A percentile compares a stretch with the other conserved stretches of the same genome.
Conservation (phyloP, 495 filamentous ascomycete genomes). For the Gamarada debralockiae region DNA sequence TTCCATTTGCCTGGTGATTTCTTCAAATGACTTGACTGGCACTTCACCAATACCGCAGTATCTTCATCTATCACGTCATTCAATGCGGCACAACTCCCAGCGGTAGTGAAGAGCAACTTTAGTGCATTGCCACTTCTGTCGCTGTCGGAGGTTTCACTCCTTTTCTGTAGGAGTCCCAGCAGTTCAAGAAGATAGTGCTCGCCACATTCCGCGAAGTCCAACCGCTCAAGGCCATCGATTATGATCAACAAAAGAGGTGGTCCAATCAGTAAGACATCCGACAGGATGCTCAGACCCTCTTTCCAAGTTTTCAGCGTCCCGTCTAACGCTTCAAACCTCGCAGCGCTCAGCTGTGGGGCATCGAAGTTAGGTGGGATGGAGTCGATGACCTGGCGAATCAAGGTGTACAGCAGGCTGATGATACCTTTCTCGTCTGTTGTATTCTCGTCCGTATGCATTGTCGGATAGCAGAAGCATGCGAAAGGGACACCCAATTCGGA, state of each 20-base stretch:
- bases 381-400: conserved; percentile 6
- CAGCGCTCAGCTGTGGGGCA: background rate
- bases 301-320: conserved; percentile 1
- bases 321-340: background rate
- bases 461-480: conserved; percentile 1
- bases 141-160: too few species aligned
- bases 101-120: too few species aligned
- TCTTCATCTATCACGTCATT: too few species aligned
- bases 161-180: background rate
- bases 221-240: conserved; percentile 8
- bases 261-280: background rate
- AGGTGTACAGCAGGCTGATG: conserved; percentile 1
- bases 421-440: background rate
- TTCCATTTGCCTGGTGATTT: too few species aligned
- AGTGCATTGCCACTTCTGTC: too few species aligned
- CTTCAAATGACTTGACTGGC: too few species aligned
- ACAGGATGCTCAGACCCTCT: background rate
- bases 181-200: background rate
- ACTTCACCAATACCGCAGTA: too few species aligned
- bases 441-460: background rate
- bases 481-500: background rate
- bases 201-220: background rate
- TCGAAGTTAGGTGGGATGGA: background rate
- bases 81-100: too few species aligned
- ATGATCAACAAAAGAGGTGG: conserved; percentile 1